These are phyloP conservation scores for Beauveria medogensis DNA, from an alignment of 2,329 filamentous ascomycete genomes.

Conservation along the genomic window DNA sequence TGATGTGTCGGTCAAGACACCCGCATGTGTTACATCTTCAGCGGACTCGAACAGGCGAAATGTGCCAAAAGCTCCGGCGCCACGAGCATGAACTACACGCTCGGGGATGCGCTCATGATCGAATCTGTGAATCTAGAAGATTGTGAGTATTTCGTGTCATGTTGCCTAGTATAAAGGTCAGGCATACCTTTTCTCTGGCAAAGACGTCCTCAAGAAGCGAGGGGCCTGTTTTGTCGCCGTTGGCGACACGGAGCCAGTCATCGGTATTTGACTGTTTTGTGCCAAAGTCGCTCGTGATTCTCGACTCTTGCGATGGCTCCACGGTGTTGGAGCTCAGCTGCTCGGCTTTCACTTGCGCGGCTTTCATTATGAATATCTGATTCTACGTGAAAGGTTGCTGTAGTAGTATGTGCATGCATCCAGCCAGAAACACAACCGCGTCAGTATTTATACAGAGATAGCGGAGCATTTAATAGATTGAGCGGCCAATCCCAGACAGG, in stretches of 20 bases:
- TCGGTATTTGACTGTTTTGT: constrained; percentile 67
- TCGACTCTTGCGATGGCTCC: constrained; percentile 47
- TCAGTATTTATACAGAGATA: background rate
- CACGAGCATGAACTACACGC: constrained; percentile 62
- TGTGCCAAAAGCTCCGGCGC: constrained; percentile 60
- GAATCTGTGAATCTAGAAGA: constrained; percentile 58
- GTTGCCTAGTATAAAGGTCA: rapidly evolving
- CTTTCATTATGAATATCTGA: background rate
- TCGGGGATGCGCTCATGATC: constrained; percentile 57
- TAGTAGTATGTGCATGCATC: background rate
- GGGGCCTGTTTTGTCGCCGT: constrained; percentile 57
- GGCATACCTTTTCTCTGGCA: constrained; percentile 60
- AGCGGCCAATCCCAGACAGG: background rate
- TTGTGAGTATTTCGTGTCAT: background rate
- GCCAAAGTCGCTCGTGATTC: constrained; percentile 71
- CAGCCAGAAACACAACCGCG: background rate
- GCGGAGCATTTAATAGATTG: background rate
- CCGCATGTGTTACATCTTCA: constrained; percentile 58
- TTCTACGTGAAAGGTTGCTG: background rate
- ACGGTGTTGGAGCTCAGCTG: constrained; percentile 53
- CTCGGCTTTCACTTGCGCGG: background rate
- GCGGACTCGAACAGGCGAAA: constrained; percentile 60
- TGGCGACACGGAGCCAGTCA: constrained; percentile 63
- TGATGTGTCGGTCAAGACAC: constrained; percentile 46
- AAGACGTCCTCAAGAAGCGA: constrained; percentile 64